Evolutionary conservation across 2,329 filamentous ascomycete genomes (phyloP).

Genomic region (Penicillium sp.): DNA sequence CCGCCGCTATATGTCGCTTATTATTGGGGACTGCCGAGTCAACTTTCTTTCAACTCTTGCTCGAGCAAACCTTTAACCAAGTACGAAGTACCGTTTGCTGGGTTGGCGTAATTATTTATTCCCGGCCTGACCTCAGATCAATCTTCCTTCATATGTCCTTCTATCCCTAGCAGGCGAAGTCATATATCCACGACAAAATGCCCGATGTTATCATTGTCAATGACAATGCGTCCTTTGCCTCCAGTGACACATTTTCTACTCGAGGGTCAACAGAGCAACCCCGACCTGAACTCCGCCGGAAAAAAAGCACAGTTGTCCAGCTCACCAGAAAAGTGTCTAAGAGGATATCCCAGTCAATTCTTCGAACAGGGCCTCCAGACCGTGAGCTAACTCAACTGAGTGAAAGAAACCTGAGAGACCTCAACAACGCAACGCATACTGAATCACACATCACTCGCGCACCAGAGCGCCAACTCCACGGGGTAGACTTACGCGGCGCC

Average conservation of each 20-base stretch:
- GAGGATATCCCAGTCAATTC: slow-evolving; percentile 12
- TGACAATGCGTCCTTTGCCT: slow-evolving; percentile 15
- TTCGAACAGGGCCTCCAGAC: neutral
- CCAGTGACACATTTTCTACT: slow-evolving; percentile 9
- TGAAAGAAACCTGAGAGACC: slow-evolving; percentile 13
- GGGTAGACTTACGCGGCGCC: neutral
- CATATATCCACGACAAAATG: slow-evolving; percentile 7
- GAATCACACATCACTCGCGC: neutral
- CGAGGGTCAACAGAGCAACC: slow-evolving; percentile 3
- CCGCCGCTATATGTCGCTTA: neutral
- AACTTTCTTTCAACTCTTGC: neutral
- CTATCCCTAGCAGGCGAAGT: neutral
- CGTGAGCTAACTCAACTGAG: slow-evolving; percentile 13
- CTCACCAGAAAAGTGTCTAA: slow-evolving; percentile 18
- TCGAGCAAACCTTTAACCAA: neutral
- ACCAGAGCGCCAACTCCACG: neutral
- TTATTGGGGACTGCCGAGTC: neutral
- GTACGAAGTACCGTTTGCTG: neutral
- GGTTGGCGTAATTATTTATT: slow-evolving; percentile 1
- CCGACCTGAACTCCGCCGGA: slow-evolving; percentile 5
- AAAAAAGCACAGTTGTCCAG: slow-evolving; percentile 9
- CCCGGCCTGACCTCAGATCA: neutral
- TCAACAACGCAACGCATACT: neutral
- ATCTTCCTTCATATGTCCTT: neutral
- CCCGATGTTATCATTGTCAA: slow-evolving; percentile 8